Percentiles rank a stretch among this genome's conserved stretches.
Conservation (phyloP, 2,329 filamentous ascomycete species). For the Stylonectria norvegica region DNA sequence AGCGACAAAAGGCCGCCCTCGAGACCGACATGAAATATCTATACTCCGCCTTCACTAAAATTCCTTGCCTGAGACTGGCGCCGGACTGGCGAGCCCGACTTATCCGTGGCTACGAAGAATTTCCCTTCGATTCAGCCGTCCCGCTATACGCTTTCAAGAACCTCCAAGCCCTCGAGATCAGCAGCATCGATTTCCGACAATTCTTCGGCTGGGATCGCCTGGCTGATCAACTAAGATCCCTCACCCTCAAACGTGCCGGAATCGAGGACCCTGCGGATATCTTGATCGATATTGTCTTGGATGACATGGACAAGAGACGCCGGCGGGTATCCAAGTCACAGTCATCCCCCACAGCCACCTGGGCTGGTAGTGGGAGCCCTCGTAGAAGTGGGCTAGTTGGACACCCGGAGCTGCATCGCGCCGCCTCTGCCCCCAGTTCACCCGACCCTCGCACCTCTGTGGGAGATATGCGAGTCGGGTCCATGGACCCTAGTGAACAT, state of each 20-base stretch:
- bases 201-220: constrained; percentile 97
- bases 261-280: constrained; percentile 89
- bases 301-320: constrained; percentile 91
- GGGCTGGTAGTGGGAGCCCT: constrained; percentile 56
- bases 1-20: constrained; percentile 82
- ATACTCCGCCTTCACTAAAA: constrained; percentile 98
- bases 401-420: constrained; percentile 64
- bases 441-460: constrained; percentile 47
- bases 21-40: constrained; percentile 91
- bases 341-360: constrained; percentile 71
- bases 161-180: constrained; percentile 86
- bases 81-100: constrained; percentile 90
- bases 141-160: constrained; percentile 98
- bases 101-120: constrained; percentile 93
- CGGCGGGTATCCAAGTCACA: constrained; percentile 84
- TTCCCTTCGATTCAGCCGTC: constrained; percentile 95
- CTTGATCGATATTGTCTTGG: constrained; percentile 86
- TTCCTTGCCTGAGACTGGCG: constrained; percentile 82
- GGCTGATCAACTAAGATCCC: constrained; percentile 83
- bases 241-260: constrained; percentile 82
- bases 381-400: constrained; percentile 61
- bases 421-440: constrained; percentile 66
- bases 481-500: constrained; percentile 53
- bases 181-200: constrained; percentile 91
- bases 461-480: constrained; percentile 55